phyloP scores from a whole-genome alignment of 129 eudicot species.

The Cynara cardunculus region DNA sequence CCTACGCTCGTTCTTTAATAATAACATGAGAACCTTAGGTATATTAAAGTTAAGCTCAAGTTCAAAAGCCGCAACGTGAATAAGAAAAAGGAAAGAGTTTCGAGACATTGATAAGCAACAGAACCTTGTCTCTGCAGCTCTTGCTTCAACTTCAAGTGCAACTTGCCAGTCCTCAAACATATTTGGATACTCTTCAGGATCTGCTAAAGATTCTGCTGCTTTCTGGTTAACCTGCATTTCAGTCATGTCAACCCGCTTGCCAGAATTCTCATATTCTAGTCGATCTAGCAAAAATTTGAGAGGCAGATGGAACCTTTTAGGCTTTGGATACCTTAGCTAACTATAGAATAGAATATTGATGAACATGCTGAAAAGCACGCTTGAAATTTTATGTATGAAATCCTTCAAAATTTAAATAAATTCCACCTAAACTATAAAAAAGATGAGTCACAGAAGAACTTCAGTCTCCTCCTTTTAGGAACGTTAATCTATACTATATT shows the following conservation, averaged over 20 bases:
- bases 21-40: not conserved
- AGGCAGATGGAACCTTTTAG: not conserved
- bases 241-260: conserved; percentile 21
- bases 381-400: not conserved
- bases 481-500: not conserved
- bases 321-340: not conserved
- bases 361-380: conserved; percentile 1
- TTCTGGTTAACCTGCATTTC: conserved; percentile 72
- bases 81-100: not conserved
- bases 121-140: conserved; percentile 82
- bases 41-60: not conserved
- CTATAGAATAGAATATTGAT: not conserved
- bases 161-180: conserved; percentile 97
- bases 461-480: not conserved
- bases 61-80: not conserved
- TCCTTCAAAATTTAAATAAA: not conserved
- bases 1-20: not conserved
- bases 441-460: not conserved
- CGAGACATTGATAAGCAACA: not conserved
- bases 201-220: conserved; percentile 98
- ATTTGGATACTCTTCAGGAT: conserved; percentile 92
- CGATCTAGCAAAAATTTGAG: not conserved
- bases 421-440: not conserved
- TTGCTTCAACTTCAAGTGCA: conserved; percentile 82
- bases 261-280: not conserved